Base-by-base conservation (phyloP, 2,329 filamentous ascomycete species). In the Zymoseptoria crescenta region DNA sequence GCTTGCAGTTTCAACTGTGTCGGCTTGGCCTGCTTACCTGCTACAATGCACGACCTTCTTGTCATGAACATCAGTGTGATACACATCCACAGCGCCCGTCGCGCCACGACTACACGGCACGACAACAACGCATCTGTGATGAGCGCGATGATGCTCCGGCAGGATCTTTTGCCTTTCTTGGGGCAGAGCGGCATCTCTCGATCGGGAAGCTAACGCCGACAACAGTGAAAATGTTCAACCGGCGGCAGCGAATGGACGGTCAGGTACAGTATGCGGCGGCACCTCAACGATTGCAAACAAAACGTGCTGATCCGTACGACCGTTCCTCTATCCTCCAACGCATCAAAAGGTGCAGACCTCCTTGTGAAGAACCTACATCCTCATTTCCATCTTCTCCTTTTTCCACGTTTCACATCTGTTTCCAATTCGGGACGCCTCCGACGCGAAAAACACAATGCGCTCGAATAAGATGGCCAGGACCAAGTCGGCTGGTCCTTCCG, bases 401-500 rank as follows among this genome's bases (percentile, higher is more conserved):
- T 16, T 7, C 7, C 10, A 45, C 35, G n/a, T 45, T 16, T 45
- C 35, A 45, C 24, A 45, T 45, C 20, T 50, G 58, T 21, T 30
- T 58, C 21, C 52, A 41, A 20, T 56, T 65, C 21, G 62, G 56
- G 19, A 56, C 56, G 59, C 16, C 13, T 65, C 10, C 27, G 21
- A 45, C 16, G n/a, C 13, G 35, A 45, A 41, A 16, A 45, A 45
- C 13, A 45, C 13, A 7, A 16, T 45, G 35, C 35, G 13, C 7
- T 45, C 35, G 6, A n/a, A 10, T 13, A 45, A 45, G 35, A 16
- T 45, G 35, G 58, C 55, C 1, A 62, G 51, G 50, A 57, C 56
- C 7, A 41, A 55, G n/a, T 53, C 53, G 5, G 55, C 52, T 30
- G 62, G 55, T 1, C 68, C 67, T 30, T 67, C 67, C 3, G 56